These are phyloP conservation scores for Inosperma sp. DNA, from an alignment of 768 basidiomycete genomes.

Conservation along the genomic window DNA sequence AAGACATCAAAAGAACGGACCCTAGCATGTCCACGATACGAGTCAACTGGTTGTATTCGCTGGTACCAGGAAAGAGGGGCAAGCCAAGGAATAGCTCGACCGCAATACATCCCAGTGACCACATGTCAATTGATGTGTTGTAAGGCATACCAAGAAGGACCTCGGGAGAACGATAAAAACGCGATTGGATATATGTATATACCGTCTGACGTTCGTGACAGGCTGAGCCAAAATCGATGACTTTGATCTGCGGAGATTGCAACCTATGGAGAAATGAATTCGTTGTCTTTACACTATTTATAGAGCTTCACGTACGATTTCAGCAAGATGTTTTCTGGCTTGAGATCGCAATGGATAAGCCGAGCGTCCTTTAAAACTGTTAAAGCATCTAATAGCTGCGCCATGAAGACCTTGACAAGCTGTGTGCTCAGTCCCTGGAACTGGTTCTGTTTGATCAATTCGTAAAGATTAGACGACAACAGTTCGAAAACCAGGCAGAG, in stretches of 20 bases:
- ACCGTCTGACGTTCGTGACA: slow-evolving; percentile 99
- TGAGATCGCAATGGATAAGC: slow-evolving; percentile 96
- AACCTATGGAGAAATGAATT: slow-evolving; percentile 45
- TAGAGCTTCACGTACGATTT: slow-evolving; percentile 65
- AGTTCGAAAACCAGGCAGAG: slow-evolving; percentile 98
- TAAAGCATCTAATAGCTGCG: slow-evolving; percentile 88
- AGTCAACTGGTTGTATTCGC: slow-evolving; percentile 98
- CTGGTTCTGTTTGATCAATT: slow-evolving; percentile 99
- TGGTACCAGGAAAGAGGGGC: slow-evolving; percentile 96
- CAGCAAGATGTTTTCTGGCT: slow-evolving; percentile 96
- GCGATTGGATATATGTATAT: slow-evolving; percentile 98
- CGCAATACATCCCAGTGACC: slow-evolving; percentile 97
- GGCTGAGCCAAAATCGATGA: slow-evolving; percentile 98
- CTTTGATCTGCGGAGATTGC: slow-evolving; percentile 96
- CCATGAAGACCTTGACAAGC: slow-evolving; percentile 97
- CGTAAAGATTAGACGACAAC: slow-evolving; percentile 95
- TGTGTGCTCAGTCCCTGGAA: slow-evolving; percentile 96
- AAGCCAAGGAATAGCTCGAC: slow-evolving; percentile 96
- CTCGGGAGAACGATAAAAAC: slow-evolving; percentile 98
- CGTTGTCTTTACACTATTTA: not conserved
- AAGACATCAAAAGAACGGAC: slow-evolving; percentile 43
- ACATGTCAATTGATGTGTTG: slow-evolving; percentile 96
- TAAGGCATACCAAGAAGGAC: slow-evolving; percentile 94
- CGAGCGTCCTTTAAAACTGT: slow-evolving; percentile 92
- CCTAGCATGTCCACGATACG: slow-evolving; percentile 98